These are phyloP conservation scores for Termitomyces sp. DNA, from an alignment of 1,284 basidiomycete species.

Conservation along the genomic window DNA sequence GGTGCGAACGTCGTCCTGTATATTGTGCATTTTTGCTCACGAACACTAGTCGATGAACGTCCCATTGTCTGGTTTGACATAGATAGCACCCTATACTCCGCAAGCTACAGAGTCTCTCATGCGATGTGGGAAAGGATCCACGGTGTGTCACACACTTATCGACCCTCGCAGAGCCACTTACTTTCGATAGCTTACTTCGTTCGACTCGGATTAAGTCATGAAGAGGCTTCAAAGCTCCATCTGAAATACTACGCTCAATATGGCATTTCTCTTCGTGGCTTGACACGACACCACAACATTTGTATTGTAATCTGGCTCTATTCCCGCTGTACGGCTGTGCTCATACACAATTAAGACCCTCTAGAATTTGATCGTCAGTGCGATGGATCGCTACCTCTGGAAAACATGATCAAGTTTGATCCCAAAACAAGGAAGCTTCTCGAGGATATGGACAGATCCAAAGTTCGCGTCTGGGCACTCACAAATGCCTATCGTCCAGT, in stretches of 20 bases:
- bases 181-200: conserved; percentile 65
- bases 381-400: conserved; percentile 79
- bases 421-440: conserved; percentile 63
- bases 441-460: conserved; percentile 73
- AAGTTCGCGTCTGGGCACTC: conserved; percentile 75
- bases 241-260: conserved; percentile 74
- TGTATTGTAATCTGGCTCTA: conserved; percentile 40
- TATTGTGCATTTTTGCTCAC: conserved; percentile 1
- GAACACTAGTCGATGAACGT: conserved; percentile 41
- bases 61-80: conserved; percentile 78
- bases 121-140: conserved; percentile 82
- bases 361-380: conserved; percentile 84
- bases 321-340: not conserved
- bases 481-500: conserved; percentile 80
- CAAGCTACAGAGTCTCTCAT: conserved; percentile 69
- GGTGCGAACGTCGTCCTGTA: conserved; percentile 2
- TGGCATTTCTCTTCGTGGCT: conserved; percentile 81
- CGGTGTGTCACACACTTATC: conserved; percentile 34
- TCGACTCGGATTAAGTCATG: conserved; percentile 59
- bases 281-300: conserved; percentile 75
- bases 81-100: conserved; percentile 83
- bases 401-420: conserved; percentile 72
- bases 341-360: conserved; percentile 51
- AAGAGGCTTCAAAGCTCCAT: conserved; percentile 72
- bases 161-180: conserved; percentile 5